Percentiles rank a stretch among this genome's conserved stretches.
Evolutionary conservation across 2,329 filamentous ascomycete genomes (phyloP).

Genomic region (Diplodia mutila): DNA sequence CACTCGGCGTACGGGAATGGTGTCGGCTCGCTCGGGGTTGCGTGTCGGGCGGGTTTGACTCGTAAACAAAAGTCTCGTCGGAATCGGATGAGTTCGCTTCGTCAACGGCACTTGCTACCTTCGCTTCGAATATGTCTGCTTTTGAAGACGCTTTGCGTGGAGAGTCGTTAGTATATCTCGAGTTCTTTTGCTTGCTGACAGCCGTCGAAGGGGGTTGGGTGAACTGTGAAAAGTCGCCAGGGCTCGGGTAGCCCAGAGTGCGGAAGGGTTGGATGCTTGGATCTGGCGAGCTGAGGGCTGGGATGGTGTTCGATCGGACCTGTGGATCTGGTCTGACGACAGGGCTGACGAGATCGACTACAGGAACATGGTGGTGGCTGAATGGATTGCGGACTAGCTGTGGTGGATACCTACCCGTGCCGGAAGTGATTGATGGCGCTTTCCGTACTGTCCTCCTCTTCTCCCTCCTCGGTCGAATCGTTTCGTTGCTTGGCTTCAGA

Average conservation of each 20-base stretch:
- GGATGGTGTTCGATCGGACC: slow-evolving; percentile 33
- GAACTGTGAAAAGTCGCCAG: slow-evolving; percentile 6
- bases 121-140: slow-evolving; percentile 96
- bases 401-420: slow-evolving; percentile 66
- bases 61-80: slow-evolving; percentile 98
- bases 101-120: slow-evolving; percentile 93
- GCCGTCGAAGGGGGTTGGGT: slow-evolving; percentile 13
- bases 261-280: slow-evolving; percentile 7
- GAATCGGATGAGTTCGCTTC: slow-evolving; percentile 96
- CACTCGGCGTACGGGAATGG: slow-evolving; percentile 85
- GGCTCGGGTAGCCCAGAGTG: slow-evolving; percentile 2
- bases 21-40: slow-evolving; percentile 70
- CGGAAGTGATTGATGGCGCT: slow-evolving; percentile 69
- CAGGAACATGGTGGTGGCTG: slow-evolving; percentile 32
- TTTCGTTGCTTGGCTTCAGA: slow-evolving; percentile 90
- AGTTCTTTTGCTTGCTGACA: slow-evolving; percentile 17
- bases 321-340: slow-evolving; percentile 32
- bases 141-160: slow-evolving; percentile 76
- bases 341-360: slow-evolving; percentile 9
- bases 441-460: slow-evolving; percentile 82
- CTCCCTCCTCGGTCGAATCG: slow-evolving; percentile 91
- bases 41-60: slow-evolving; percentile 81
- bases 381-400: slow-evolving; percentile 37
- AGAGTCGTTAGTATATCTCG: slow-evolving; percentile 40
- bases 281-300: slow-evolving; percentile 2